Percentiles rank a stretch among this genome's conserved stretches.
Evolutionary conservation across 1,284 basidiomycete genomes (phyloP).

Genomic region (Xerocomus nothofagi): DNA sequence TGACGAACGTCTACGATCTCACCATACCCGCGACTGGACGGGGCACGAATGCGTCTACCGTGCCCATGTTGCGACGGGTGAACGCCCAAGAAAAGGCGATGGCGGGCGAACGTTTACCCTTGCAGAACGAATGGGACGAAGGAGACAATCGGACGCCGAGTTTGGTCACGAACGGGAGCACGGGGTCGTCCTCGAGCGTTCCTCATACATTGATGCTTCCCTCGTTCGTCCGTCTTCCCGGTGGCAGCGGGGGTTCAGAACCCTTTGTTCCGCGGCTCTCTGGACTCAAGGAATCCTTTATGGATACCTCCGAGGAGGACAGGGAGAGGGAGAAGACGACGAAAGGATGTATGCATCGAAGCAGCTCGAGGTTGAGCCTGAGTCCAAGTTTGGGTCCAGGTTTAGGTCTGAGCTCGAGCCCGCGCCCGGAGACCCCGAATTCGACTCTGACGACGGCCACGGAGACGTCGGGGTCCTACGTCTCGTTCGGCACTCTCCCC

Average conservation of each 20-base stretch:
- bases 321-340: neutral
- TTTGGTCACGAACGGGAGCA: slow-evolving; percentile 21
- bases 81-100: slow-evolving; percentile 13
- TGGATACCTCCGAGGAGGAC: slow-evolving; percentile 23
- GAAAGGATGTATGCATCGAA: slow-evolving; percentile 9
- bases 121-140: slow-evolving; percentile 2
- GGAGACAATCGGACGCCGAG: slow-evolving; percentile 29
- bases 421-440: slow-evolving; percentile 23
- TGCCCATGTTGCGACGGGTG: slow-evolving; percentile 23
- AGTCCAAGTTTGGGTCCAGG: neutral
- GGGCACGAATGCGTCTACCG: neutral
- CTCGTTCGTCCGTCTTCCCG: slow-evolving; percentile 1
- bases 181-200: slow-evolving; percentile 15
- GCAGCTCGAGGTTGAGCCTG: neutral
- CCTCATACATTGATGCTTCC: slow-evolving; percentile 8
- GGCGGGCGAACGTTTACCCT: neutral
- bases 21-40: slow-evolving; percentile 7
- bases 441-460: slow-evolving; percentile 24
- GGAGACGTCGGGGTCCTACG: slow-evolving; percentile 25
- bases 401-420: neutral
- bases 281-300: slow-evolving; percentile 22
- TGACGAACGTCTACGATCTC: slow-evolving; percentile 6
- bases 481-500: slow-evolving; percentile 26
- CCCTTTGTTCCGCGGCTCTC: slow-evolving; percentile 20
- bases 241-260: slow-evolving; percentile 2